phyloP scores from a whole-genome alignment of 1,284 basidiomycete species.

The Ganoderma multipileum region DNA sequence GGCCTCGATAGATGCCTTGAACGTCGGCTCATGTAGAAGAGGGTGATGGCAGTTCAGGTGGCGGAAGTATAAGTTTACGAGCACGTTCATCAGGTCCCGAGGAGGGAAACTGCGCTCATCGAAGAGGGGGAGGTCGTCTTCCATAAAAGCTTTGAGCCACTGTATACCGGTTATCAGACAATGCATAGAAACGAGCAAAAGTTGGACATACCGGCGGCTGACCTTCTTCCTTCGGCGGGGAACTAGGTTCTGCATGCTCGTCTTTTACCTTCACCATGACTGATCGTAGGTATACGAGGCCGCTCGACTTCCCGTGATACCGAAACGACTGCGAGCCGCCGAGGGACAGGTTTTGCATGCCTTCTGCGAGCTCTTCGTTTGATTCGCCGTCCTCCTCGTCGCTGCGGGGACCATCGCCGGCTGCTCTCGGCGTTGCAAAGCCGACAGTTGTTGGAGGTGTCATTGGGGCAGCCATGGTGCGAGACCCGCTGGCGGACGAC shows the following conservation, averaged over 20 bases:
- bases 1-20: slow-evolving; percentile 61
- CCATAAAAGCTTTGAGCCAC: background rate
- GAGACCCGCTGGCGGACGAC: slow-evolving; percentile 10
- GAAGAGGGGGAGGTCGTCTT: slow-evolving; percentile 15
- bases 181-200: too few species aligned
- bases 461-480: slow-evolving; percentile 18
- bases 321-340: slow-evolving; percentile 41
- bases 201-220: slow-evolving; percentile 24
- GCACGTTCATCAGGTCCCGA: slow-evolving; percentile 59
- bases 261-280: slow-evolving; percentile 51
- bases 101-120: slow-evolving; percentile 57
- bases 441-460: slow-evolving; percentile 7
- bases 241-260: slow-evolving; percentile 26
- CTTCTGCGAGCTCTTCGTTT: slow-evolving; percentile 17
- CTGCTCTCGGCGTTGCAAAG: slow-evolving; percentile 24
- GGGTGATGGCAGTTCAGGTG: slow-evolving; percentile 69
- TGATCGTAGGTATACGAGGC: slow-evolving; percentile 53
- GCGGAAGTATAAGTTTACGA: slow-evolving; percentile 76
- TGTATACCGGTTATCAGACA: background rate
- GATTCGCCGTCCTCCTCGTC: background rate
- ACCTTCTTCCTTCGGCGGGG: background rate
- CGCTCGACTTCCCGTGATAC: slow-evolving; percentile 61
- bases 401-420: background rate
- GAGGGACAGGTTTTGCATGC: slow-evolving; percentile 33
- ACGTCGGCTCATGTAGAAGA: slow-evolving; percentile 78